Evolutionary conservation across 1,284 basidiomycete species (phyloP), one percentile per base, ranked within the genome.

Genomic region (Peniophora sp.): DNA sequence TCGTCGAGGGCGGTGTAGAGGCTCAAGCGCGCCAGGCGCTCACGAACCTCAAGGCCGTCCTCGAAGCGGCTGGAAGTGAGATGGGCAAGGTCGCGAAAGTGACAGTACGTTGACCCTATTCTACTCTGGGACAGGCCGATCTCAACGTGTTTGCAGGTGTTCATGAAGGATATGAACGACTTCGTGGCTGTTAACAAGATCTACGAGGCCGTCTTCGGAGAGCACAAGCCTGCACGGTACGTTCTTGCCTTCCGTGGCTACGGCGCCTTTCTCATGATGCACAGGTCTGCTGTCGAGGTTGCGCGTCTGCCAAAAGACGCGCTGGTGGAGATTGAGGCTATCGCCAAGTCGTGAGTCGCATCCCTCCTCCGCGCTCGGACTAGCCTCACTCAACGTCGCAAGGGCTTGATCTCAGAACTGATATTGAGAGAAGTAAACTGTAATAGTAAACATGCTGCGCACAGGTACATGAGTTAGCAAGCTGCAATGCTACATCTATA

Each of bases 131-230:
- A 48, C 11, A 15, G 45, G 36, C 18, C n/a, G n/a, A 24, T 20
- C 15, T 18, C 17, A 24, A 18, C 3, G 32, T 15, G 18, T 17
- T 8, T 12, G 45, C 54, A 92, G 85, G 88, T 97, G 45, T 98
- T 97, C 74, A 70, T 98, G 63, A 92, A 96, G 67, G 74, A 80
- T 59, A 96, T 98, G 92, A 76, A 88, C 62, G 89, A 98, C 69
- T 97, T 97, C 67, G 83, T 66, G 12, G 73, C 78, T 50, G 85
- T 97, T 65, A 99, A 98, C 67, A 75, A 68, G 5, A 71, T 88
- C 49, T 94, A 94, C 66, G 78, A 78, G 44, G 73, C 77, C 50
- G 86, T 88, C 69, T 96, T 95, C 65, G 91, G 88, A n/a, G 74
- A 81, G 48, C 88, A 94, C 74, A 94, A 92, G 70, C 96, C 96